A percentile compares a stretch with the other conserved stretches of the same genome.
Evolutionary conservation across 257 asterid genomes (phyloP).

Genomic region (Primulina tabacum): DNA sequence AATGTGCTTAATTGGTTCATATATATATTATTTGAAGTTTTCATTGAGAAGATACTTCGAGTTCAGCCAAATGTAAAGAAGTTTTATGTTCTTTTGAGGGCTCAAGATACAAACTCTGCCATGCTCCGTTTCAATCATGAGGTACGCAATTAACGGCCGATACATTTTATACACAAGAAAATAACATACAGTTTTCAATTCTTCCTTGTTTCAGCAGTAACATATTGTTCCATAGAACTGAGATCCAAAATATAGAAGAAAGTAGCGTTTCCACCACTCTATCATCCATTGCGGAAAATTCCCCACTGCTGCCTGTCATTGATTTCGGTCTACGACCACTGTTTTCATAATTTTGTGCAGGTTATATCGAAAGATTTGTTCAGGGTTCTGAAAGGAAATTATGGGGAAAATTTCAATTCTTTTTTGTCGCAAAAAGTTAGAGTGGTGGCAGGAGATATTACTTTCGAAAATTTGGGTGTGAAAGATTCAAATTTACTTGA

Average conservation of each 20-base stretch:
- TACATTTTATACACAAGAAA: no score
- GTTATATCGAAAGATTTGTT: conserved; percentile 64
- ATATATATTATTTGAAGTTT: conserved; percentile 48
- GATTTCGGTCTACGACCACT: no score
- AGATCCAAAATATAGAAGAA: no score
- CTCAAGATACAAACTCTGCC: conserved; percentile 61
- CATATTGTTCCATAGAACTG: no score
- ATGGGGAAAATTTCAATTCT: conserved; percentile 37
- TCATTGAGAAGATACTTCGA: conserved; percentile 72
- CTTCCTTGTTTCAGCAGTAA: no score
- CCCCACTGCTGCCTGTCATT: no score
- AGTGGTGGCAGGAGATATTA: conserved; percentile 76
- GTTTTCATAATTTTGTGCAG: conserved; percentile 23
- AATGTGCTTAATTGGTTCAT: neutral
- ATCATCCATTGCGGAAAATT: no score
- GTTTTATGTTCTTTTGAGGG: conserved; percentile 82
- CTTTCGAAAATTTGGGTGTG: conserved; percentile 68
- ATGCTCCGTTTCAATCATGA: conserved; percentile 63
- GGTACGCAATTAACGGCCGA: conserved; percentile 33
- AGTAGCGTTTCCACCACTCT: no score
- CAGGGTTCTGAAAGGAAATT: conserved; percentile 57
- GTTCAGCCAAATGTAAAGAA: conserved; percentile 82
- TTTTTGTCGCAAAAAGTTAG: conserved; percentile 44
- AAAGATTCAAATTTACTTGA: conserved; percentile 46
- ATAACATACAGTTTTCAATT: no score